A percentile compares a stretch with the other conserved stretches of the same genome.
Evolutionary conservation across 768 basidiomycete genomes (phyloP).

Genomic region (Termitomyces sp.): DNA sequence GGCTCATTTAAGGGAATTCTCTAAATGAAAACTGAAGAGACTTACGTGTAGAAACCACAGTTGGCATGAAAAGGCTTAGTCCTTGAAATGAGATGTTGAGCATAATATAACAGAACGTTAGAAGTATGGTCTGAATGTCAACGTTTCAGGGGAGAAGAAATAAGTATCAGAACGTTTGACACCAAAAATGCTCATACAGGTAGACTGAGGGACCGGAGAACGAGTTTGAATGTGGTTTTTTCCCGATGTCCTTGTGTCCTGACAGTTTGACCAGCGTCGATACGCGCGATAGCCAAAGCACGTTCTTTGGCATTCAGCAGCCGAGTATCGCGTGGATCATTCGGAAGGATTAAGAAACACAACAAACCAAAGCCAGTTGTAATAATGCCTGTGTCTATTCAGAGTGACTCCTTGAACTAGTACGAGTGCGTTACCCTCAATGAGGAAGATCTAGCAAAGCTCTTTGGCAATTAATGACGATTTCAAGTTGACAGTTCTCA

Average conservation of each 20-base stretch:
- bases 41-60: slow-evolving; percentile 39
- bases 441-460: slow-evolving; percentile 30
- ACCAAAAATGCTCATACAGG: slow-evolving; percentile 16
- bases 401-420: not conserved
- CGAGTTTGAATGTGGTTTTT: slow-evolving; percentile 21
- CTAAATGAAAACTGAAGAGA: not conserved
- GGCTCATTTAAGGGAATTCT: not conserved
- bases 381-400: slow-evolving; percentile 21
- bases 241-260: slow-evolving; percentile 23
- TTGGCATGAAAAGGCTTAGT: slow-evolving; percentile 27
- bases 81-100: slow-evolving; percentile 26
- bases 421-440: slow-evolving; percentile 26
- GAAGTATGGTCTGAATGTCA: slow-evolving; percentile 14
- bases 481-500: slow-evolving; percentile 2
- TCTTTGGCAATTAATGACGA: not conserved
- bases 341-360: slow-evolving; percentile 29
- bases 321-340: slow-evolving; percentile 27
- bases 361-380: slow-evolving; percentile 30
- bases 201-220: slow-evolving; percentile 25
- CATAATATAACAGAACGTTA: slow-evolving; percentile 18
- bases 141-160: not conserved
- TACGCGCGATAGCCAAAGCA: slow-evolving; percentile 26
- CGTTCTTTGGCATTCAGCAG: slow-evolving; percentile 28
- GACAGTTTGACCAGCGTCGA: slow-evolving; percentile 28
- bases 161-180: not conserved